phyloP scores from a whole-genome alignment of 257 asterid genomes.

The Linaria vulgaris region DNA sequence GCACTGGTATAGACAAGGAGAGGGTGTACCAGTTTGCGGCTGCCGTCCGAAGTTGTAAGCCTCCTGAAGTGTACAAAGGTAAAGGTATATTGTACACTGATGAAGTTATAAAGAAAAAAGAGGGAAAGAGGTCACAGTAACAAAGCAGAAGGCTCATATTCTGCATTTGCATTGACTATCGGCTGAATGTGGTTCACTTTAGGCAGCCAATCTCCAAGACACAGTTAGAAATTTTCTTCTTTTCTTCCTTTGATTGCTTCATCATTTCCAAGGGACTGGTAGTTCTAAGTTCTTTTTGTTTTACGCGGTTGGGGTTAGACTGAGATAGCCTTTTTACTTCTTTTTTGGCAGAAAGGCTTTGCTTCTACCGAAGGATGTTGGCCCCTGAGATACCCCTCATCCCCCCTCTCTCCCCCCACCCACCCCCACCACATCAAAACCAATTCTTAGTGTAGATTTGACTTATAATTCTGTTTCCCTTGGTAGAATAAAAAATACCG shows the following conservation, averaged over 20 bases:
- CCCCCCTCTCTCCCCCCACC: too few relatives aligned
- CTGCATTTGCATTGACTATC: too few relatives aligned
- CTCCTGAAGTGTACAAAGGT: conserved; percentile 71
- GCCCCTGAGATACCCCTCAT: too few relatives aligned
- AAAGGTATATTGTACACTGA: conserved; percentile 70
- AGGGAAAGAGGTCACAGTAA: conserved; percentile 57
- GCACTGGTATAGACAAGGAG: conserved; percentile 74
- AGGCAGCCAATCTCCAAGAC: not conserved
- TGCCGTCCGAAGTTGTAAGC: conserved; percentile 61
- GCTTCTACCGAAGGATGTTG: too few relatives aligned
- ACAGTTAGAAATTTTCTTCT: not conserved
- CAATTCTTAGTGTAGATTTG: too few relatives aligned
- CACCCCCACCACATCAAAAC: too few relatives aligned
- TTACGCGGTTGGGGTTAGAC: too few relatives aligned
- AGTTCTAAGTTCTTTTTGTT: not conserved
- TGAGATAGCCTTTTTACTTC: not conserved
- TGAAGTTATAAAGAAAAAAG: conserved; percentile 71
- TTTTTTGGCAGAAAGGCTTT: not conserved
- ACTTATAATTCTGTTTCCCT: too few relatives aligned
- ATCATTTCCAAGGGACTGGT: not conserved
- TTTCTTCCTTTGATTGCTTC: not conserved
- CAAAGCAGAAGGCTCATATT: not conserved
- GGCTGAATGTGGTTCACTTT: not conserved
- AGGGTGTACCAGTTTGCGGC: conserved; percentile 57
- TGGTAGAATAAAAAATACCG: too few relatives aligned